A percentile compares a stretch with the other conserved stretches of the same genome.
These are phyloP conservation scores for Angomonas desouzai DNA, from an alignment of 208 protist genomes.

Conservation along the genomic window DNA sequence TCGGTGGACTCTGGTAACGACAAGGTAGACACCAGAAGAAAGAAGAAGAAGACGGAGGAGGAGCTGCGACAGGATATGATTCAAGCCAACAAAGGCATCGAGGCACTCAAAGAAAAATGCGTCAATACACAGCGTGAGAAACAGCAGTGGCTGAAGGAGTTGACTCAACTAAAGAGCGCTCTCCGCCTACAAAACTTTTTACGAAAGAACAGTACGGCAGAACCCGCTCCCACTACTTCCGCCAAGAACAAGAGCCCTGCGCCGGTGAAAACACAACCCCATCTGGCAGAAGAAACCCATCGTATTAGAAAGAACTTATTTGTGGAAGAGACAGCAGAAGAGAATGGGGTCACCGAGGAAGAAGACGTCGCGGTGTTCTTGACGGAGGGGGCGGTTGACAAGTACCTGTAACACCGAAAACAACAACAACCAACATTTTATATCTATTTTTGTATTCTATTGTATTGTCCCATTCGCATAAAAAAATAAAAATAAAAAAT, in stretches of 20 bases:
- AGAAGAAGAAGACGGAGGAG: constrained; percentile 3
- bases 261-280: neutral
- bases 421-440: neutral
- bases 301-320: neutral
- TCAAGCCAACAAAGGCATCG: neutral
- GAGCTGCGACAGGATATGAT: neutral
- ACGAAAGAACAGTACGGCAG: neutral
- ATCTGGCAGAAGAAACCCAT: neutral
- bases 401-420: constrained; percentile 5
- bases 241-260: neutral
- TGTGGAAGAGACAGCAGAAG: neutral
- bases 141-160: neutral
- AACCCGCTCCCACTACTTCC: neutral
- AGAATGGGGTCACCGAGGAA: neutral
- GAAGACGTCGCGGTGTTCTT: neutral
- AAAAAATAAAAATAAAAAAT: constrained; percentile 8
- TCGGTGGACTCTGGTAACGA: neutral
- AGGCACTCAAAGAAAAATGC: constrained; percentile 4
- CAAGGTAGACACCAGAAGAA: neutral
- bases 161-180: neutral
- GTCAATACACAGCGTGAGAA: neutral
- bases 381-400: neutral
- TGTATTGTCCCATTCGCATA: constrained; percentile 6
- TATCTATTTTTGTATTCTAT: constrained; percentile 6
- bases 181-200: neutral